Percentiles rank a stretch among this genome's conserved stretches.
Evolutionary conservation across 2,329 filamentous ascomycete genomes (phyloP).

Genomic region (Macrophomina tecta): DNA sequence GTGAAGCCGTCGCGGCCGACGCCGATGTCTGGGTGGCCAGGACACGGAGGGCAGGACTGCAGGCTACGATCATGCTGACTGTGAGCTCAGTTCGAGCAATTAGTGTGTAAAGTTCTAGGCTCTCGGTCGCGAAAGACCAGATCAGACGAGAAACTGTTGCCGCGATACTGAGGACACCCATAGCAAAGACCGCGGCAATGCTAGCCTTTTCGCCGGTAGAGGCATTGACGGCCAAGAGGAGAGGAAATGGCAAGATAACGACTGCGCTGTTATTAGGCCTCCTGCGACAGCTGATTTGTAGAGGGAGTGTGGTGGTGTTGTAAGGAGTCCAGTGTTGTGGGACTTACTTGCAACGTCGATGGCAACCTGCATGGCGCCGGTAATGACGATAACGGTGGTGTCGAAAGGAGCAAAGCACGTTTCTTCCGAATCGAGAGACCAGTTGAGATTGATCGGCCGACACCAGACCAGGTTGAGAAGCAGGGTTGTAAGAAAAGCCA

Average conservation of each 20-base stretch:
- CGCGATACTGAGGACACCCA: conserved; percentile 10
- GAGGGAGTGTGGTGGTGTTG: neutral
- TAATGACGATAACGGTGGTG: neutral
- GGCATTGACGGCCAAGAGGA: neutral
- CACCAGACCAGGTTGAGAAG: conserved; percentile 14
- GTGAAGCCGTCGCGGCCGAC: neutral
- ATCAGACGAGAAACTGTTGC: neutral
- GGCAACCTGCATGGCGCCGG: neutral
- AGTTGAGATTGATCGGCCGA: conserved; percentile 4
- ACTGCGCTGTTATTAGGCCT: neutral
- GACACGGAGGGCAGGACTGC: neutral
- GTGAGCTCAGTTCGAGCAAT: conserved; percentile 6
- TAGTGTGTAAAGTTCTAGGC: conserved; percentile 8
- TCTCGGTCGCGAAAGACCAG: neutral
- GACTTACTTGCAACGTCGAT: conserved; percentile 1
- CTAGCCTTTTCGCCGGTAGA: neutral
- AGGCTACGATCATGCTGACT: conserved; percentile 5
- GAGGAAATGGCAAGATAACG: conserved; percentile 1
- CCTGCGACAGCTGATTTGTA: neutral
- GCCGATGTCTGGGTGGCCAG: neutral
- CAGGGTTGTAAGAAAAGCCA: neutral
- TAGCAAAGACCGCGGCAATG: conserved; percentile 6
- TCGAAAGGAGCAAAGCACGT: conserved; percentile 6
- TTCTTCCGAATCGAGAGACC: neutral
- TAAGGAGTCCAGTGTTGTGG: neutral